phyloP scores from a whole-genome alignment of 768 basidiomycete species.

The Amanita subjunquillea region DNA sequence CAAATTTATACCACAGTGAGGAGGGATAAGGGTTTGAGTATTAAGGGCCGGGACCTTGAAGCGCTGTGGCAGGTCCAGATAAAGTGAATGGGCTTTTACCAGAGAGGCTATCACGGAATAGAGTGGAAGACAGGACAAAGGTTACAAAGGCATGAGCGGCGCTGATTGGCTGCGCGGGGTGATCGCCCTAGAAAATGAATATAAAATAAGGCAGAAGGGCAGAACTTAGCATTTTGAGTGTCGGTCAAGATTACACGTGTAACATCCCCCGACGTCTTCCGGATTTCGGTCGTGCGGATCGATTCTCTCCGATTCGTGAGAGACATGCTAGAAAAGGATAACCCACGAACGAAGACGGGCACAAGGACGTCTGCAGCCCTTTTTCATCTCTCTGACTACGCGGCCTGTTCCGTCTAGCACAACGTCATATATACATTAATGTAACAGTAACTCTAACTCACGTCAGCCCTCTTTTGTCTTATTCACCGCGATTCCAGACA shows the following conservation, averaged over 20 bases:
- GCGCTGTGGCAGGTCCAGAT: conserved; percentile 7
- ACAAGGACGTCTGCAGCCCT: too few species aligned
- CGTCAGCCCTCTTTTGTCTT: neutral
- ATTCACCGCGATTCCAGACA: neutral
- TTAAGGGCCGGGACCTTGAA: conserved; percentile 1
- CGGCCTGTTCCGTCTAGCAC: neutral
- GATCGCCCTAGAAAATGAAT: conserved; percentile 39
- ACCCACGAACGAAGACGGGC: too few species aligned
- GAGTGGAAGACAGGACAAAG: conserved; percentile 11
- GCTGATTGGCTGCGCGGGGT: neutral
- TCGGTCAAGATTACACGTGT: conserved; percentile 74
- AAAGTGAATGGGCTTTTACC: conserved; percentile 1
- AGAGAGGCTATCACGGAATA: conserved; percentile 10
- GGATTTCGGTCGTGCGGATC: conserved; percentile 14
- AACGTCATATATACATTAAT: neutral
- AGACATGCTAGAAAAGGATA: neutral
- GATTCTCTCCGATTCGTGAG: neutral
- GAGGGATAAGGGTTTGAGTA: conserved; percentile 6
- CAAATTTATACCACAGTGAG: conserved; percentile 1
- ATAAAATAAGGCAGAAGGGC: conserved; percentile 35
- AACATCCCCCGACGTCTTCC: conserved; percentile 44
- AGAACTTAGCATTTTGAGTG: conserved; percentile 30
- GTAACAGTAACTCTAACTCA: neutral
- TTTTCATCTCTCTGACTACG: neutral
- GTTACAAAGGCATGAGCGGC: conserved; percentile 33